Conservation (phyloP, 169 alveolate species). For the Plasmodium adleri region DNA sequence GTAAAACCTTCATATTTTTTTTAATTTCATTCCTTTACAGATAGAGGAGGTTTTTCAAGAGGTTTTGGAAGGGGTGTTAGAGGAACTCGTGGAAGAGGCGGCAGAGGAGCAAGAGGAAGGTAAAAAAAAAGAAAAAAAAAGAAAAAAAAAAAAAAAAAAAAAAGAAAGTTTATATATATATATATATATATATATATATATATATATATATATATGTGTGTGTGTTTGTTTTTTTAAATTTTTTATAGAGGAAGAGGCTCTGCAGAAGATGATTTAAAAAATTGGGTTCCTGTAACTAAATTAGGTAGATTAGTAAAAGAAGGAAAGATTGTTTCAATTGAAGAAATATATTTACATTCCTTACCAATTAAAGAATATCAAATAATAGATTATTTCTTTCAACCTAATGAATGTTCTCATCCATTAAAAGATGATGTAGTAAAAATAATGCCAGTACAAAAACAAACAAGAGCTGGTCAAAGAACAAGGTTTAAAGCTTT, state of each 20-base stretch:
- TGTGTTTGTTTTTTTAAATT: neutral
- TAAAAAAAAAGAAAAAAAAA: neutral
- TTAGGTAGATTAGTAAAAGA: conserved; percentile 99
- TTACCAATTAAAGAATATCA: conserved; percentile 99
- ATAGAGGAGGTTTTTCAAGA: conserved; percentile 84
- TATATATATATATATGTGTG: conserved; percentile 3
- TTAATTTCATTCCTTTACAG: conserved; percentile 46
- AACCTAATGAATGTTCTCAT: conserved; percentile 86
- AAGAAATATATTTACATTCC: conserved; percentile 99
- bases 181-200: neutral
- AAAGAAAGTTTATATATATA: neutral
- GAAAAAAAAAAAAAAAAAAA: neutral
- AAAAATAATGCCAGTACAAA: conserved; percentile 99
- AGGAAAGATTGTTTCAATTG: conserved; percentile 96
- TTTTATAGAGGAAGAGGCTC: conserved; percentile 89
- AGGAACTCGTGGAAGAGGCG: conserved; percentile 79
- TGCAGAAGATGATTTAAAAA: conserved; percentile 95
- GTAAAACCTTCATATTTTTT: too few relatives aligned
- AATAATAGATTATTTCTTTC: conserved; percentile 96
- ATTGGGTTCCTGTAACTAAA: conserved; percentile 99
- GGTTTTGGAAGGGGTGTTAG: conserved; percentile 80
- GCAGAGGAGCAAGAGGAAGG: conserved; percentile 77
- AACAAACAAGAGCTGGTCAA: conserved; percentile 99
- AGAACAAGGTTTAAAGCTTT: conserved; percentile 99
- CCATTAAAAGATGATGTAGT: conserved; percentile 99